phyloP scores from a whole-genome alignment of 495 filamentous ascomycete species.

The Podospora pseudopauciseta region DNA sequence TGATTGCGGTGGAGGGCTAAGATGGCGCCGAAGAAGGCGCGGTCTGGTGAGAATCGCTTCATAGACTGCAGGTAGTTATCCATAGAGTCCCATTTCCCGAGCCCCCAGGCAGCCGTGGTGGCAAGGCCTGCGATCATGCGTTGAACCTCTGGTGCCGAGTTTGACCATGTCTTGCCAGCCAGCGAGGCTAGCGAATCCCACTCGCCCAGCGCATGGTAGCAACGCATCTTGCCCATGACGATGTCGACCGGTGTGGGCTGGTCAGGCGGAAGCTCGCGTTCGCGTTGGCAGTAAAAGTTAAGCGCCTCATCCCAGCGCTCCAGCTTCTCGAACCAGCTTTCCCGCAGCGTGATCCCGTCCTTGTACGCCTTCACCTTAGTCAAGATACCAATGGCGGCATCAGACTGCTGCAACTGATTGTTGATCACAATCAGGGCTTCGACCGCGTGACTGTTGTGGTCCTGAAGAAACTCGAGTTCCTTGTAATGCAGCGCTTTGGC shows the following conservation, averaged over 20 bases:
- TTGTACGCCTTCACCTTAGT: constrained; percentile 91
- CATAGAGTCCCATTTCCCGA: constrained; percentile 96
- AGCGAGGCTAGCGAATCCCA: constrained; percentile 89
- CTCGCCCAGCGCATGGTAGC: constrained; percentile 92
- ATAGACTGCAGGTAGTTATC: constrained; percentile 92
- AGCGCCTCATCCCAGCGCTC: constrained; percentile 99
- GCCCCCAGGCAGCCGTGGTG: constrained; percentile 95
- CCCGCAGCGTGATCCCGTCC: constrained; percentile 83
- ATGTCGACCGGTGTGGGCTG: constrained; percentile 73
- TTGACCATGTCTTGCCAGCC: constrained; percentile 88
- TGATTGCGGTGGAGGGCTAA: constrained; percentile 90
- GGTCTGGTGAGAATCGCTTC: constrained; percentile 87
- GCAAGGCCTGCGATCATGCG: constrained; percentile 86
- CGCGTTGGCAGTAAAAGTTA: constrained; percentile 77
- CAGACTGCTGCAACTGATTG: constrained; percentile 95
- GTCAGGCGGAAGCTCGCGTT: constrained; percentile 60
- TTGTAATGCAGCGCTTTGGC: constrained; percentile 99
- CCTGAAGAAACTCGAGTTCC: constrained; percentile 94
- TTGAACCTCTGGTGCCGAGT: constrained; percentile 77
- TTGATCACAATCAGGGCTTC: constrained; percentile 98
- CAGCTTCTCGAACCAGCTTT: constrained; percentile 98
- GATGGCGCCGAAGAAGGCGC: constrained; percentile 96
- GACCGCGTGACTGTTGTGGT: constrained; percentile 91
- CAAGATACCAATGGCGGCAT: constrained; percentile 95
- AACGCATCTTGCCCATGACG: constrained; percentile 99